These are phyloP conservation scores for Blastobotrys malaysiensis DNA, from an alignment of 1,139 yeast species.

Conservation along the genomic window DNA sequence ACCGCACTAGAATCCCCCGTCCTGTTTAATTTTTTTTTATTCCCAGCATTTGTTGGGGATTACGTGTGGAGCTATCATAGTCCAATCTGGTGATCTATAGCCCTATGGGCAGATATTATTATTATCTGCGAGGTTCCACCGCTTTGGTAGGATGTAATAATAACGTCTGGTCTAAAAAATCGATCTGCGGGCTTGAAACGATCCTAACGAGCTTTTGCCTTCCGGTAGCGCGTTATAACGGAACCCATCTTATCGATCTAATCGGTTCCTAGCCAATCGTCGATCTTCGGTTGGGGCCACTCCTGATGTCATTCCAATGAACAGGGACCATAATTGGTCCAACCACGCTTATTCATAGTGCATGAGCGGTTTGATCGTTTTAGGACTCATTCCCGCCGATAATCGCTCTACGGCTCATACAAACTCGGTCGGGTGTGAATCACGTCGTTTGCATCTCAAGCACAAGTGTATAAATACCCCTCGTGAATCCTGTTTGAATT, in stretches of 20 bases:
- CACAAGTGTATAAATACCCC: not conserved
- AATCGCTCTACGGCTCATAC: not conserved
- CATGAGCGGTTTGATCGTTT: not conserved
- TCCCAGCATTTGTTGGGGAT: not conserved
- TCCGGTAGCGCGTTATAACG: not conserved
- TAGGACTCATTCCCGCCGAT: not conserved
- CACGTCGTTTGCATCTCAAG: too few species aligned
- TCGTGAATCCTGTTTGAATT: not conserved
- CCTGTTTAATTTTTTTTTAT: not conserved
- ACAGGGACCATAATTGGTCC: not conserved
- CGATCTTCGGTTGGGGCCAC: not conserved
- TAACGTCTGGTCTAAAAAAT: not conserved
- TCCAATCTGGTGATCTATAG: not conserved
- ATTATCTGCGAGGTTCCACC: not conserved
- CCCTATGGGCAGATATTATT: not conserved
- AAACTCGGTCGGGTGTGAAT: not conserved
- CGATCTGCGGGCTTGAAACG: not conserved
- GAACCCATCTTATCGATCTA: not conserved
- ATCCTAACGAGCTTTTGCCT: not conserved
- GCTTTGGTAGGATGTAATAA: not conserved
- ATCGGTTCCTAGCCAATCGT: not conserved
- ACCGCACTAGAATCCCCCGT: constrained; percentile 13
- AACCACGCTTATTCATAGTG: not conserved
- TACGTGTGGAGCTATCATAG: not conserved
- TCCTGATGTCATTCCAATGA: not conserved